Conservation (phyloP, 2,329 filamentous ascomycete species). For the Fusarium redolens region DNA sequence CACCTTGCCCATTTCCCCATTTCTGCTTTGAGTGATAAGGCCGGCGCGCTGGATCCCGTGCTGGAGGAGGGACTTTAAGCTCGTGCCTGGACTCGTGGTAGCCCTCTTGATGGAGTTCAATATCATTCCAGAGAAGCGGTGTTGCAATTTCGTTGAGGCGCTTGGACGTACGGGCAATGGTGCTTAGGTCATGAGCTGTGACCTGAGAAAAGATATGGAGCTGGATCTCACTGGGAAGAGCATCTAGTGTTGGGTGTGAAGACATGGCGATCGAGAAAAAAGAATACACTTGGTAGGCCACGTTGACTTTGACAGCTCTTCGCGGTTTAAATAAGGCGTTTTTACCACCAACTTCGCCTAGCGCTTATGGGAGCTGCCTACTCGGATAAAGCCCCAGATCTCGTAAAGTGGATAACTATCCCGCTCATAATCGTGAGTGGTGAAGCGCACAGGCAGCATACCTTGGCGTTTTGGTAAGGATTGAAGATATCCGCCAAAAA, state of each 20-base stretch:
- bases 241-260: neutral
- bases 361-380: neutral
- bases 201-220: neutral
- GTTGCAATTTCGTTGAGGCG: neutral
- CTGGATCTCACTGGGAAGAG: constrained; percentile 4
- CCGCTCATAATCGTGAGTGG: neutral
- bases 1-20: neutral
- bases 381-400: neutral
- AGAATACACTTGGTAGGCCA: rapidly evolving
- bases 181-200: neutral
- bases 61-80: neutral
- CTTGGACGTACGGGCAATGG: constrained; percentile 2
- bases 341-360: neutral
- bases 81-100: constrained; percentile 16
- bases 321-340: neutral
- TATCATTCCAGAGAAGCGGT: constrained; percentile 26
- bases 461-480: neutral
- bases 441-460: neutral
- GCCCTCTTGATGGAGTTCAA: constrained; percentile 24
- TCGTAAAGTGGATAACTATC: neutral
- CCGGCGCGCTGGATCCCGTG: neutral
- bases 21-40: neutral
- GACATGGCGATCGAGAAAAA: neutral
- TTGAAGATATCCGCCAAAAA: neutral
- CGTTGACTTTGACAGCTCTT: neutral